Evolutionary conservation across 2,329 filamentous ascomycete genomes (phyloP).

Genomic region (Zasmidium cellare): DNA sequence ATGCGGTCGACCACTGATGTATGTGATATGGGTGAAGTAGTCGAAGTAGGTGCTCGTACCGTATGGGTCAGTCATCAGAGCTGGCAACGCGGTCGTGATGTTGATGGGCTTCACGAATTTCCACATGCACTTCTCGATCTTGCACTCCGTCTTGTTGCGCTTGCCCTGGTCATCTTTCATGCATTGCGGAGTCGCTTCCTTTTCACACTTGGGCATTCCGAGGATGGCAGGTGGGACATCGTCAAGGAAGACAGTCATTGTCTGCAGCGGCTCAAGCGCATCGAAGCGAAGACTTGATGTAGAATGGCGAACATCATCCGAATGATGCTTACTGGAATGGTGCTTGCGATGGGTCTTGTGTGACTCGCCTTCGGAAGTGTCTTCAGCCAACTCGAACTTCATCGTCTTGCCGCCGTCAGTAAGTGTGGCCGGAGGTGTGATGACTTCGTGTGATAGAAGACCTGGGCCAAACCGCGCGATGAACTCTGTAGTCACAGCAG

Average conservation of each 20-base stretch:
- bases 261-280: neutral
- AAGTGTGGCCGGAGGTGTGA: neutral
- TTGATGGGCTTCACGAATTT: conserved; percentile 13
- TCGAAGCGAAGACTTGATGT: too few species aligned
- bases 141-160: conserved; percentile 8
- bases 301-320: too few species aligned
- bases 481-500: neutral
- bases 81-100: conserved; percentile 15
- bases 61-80: conserved; percentile 7
- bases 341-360: neutral
- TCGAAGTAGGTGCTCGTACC: conserved; percentile 1
- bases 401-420: neutral
- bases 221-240: neutral
- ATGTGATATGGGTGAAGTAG: conserved; percentile 12
- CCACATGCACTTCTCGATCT: conserved; percentile 13
- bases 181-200: conserved; percentile 5
- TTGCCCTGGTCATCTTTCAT: neutral
- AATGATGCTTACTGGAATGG: neutral
- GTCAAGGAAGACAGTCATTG: neutral
- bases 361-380: neutral
- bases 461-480: neutral
- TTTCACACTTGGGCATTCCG: neutral
- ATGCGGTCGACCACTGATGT: conserved; percentile 5
- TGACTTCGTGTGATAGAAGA: neutral
- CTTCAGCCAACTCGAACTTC: neutral